Evolutionary conservation across 805 yeast species (phyloP), one percentile per base, ranked within the genome.

Genomic region (Osmozyma mogii): DNA sequence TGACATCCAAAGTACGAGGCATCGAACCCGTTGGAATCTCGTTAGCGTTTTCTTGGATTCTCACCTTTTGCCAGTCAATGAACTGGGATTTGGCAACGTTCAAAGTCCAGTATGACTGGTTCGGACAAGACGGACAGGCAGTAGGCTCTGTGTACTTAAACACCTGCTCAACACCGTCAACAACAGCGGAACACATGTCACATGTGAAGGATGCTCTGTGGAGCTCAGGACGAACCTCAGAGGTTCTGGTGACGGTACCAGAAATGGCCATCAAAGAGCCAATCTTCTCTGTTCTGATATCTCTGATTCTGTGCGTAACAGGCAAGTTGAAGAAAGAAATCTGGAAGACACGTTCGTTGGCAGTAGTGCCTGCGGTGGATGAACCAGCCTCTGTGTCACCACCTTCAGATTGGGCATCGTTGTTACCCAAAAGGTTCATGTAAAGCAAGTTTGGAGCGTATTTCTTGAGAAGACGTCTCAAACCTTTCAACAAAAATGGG

Each of bases 1-100:
- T 82, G 15, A 89, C 89, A 53, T 89, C 98, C 47, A 89, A 57
- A 1, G 96, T 89, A 54, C 98, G 75, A 15, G 98, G 98, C 98
- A 89, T 89, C 3, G 96, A 87, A 17, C 98, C 98, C 0, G 96
- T 85, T 16, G 98, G 98, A 34, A 89, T 89, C 56, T 89, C 97
- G 44, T 69, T 82, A n/a, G 96, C 78, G 49, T 89, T 92, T 50
- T 89, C 98, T 54, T 89, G 98, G 41, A 89, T 82, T 45, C 96
- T 74, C 15, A 87, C 89, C 41, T 82, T 82, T 56, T 89, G 98
- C 98, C 98, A 89, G 64, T 89, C 97, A 39, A 85, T 66, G 48
- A 92, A 89, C 37, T 79, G 83, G 0, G 95, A 84, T 54, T 85
- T 84, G 20, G 82, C 58, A 17, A 89, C 78, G 45, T 83, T 78